A percentile compares a stretch with the other conserved stretches of the same genome.
Evolutionary conservation across 192 early-diverging fungal species (phyloP).

Genomic region (Coemansia sp.): DNA sequence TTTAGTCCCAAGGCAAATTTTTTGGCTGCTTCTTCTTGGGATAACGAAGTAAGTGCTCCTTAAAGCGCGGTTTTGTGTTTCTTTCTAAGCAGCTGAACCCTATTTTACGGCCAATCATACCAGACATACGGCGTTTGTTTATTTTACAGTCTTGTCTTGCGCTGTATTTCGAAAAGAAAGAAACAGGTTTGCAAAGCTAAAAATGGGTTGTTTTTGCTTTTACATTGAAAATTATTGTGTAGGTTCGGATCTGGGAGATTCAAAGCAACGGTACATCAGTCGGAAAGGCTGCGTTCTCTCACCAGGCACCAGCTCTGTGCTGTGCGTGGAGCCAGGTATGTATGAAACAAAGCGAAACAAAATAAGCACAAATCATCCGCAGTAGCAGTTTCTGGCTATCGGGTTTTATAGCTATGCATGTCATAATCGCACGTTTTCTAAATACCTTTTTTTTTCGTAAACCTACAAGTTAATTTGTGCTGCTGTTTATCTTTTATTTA

Average conservation of each 20-base stretch:
- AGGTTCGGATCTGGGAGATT: slow-evolving; percentile 94
- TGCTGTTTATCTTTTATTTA: slow-evolving; percentile 31
- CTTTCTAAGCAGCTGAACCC: background rate
- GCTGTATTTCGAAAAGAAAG: background rate
- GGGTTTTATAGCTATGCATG: no score
- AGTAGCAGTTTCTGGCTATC: no score
- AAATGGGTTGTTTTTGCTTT: background rate
- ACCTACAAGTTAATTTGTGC: background rate
- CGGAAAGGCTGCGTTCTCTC: slow-evolving; percentile 77
- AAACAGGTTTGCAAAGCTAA: background rate
- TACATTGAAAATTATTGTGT: background rate
- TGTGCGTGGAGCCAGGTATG: slow-evolving; percentile 71
- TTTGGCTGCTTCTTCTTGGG: slow-evolving; percentile 89
- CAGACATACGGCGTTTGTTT: background rate
- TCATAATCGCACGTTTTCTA: no score
- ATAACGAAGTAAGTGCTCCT: slow-evolving; percentile 62
- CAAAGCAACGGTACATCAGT: slow-evolving; percentile 69
- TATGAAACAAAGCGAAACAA: background rate
- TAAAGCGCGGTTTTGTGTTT: background rate
- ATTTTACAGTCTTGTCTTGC: background rate
- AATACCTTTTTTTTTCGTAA: no score
- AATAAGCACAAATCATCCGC: no score
- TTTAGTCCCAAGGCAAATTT: slow-evolving; percentile 84
- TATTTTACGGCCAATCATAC: no score
- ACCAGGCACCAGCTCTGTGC: slow-evolving; percentile 81